phyloP scores from a whole-genome alignment of 805 yeast genomes.

The Candida awuae region DNA sequence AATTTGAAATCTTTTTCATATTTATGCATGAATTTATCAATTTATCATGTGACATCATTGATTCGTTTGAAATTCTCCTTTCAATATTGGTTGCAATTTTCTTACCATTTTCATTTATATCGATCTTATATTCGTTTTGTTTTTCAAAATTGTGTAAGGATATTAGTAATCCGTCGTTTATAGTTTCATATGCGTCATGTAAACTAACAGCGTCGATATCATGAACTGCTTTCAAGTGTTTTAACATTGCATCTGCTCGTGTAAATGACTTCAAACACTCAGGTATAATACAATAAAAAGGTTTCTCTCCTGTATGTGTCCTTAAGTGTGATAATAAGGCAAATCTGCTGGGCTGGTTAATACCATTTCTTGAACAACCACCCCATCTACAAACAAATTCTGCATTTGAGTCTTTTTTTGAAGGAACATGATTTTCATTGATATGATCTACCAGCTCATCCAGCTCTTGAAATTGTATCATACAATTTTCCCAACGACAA shows the following conservation, averaged over 20 bases:
- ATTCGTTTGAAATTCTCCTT: slow-evolving; percentile 4
- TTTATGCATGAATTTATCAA: slow-evolving; percentile 12
- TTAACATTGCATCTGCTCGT: slow-evolving; percentile 53
- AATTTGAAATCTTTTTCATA: slow-evolving; percentile 7
- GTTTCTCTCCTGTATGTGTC: slow-evolving; percentile 60
- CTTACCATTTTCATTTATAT: slow-evolving; percentile 5
- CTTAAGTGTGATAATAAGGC: slow-evolving; percentile 57
- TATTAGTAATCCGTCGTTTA: slow-evolving; percentile 7
- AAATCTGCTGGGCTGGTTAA: slow-evolving; percentile 45
- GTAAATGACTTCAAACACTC: slow-evolving; percentile 57
- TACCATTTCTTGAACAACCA: slow-evolving; percentile 45
- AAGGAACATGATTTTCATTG: slow-evolving; percentile 30
- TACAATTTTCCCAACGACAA: slow-evolving; percentile 36
- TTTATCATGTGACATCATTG: slow-evolving; percentile 7
- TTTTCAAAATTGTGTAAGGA: slow-evolving; percentile 5
- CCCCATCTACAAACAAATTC: slow-evolving; percentile 55
- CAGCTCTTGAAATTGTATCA: slow-evolving; percentile 23
- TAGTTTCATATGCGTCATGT: slow-evolving; percentile 16
- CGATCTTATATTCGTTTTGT: slow-evolving; percentile 5
- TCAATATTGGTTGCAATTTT: slow-evolving; percentile 4
- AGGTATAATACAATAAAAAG: slow-evolving; percentile 56
- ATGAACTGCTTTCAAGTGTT: slow-evolving; percentile 57
- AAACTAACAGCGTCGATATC: slow-evolving; percentile 32
- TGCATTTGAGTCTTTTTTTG: slow-evolving; percentile 14
- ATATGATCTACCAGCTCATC: slow-evolving; percentile 36